phyloP scores from a whole-genome alignment of 306 rosid genomes.

The Dalbergia cultrata region DNA sequence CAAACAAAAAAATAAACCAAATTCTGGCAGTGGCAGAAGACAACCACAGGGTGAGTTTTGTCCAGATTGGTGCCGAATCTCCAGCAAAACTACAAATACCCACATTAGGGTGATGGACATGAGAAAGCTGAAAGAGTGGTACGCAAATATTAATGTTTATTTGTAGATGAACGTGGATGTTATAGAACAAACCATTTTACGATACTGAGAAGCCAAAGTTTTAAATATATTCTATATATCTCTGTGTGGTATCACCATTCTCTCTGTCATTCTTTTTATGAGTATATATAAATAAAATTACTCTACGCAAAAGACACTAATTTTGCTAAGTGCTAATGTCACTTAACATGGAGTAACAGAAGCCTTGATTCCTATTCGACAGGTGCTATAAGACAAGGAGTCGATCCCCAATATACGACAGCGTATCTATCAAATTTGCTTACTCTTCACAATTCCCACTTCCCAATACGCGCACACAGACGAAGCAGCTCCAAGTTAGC shows the following conservation, averaged over 20 bases:
- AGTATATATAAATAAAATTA: too few species aligned
- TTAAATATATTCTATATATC: too few species aligned
- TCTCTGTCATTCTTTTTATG: too few species aligned
- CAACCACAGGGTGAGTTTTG: conserved; percentile 40
- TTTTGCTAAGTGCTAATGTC: conserved; percentile 37
- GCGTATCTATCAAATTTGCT: conserved; percentile 7
- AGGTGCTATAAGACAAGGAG: conserved; percentile 51
- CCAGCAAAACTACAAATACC: conserved; percentile 50
- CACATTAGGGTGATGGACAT: conserved; percentile 41
- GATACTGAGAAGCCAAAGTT: too few species aligned
- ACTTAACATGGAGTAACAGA: conserved; percentile 44
- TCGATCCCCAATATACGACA: conserved; percentile 51
- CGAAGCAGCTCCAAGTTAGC: background rate
- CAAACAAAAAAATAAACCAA: conserved; percentile 52
- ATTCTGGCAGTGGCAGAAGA: conserved; percentile 34
- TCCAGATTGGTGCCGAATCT: conserved; percentile 40
- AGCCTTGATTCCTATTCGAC: conserved; percentile 60
- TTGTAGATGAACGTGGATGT: too few species aligned
- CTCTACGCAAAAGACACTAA: background rate
- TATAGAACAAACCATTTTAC: too few species aligned
- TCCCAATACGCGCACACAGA: conserved; percentile 37
- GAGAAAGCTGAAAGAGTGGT: conserved; percentile 39
- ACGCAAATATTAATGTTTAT: background rate
- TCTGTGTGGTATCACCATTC: too few species aligned
- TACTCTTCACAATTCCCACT: conserved; percentile 20